A percentile compares a stretch with the other conserved stretches of the same genome.
phyloP scores from a whole-genome alignment of 2,329 filamentous ascomycete genomes.

The Ceratocystis ficicola region DNA sequence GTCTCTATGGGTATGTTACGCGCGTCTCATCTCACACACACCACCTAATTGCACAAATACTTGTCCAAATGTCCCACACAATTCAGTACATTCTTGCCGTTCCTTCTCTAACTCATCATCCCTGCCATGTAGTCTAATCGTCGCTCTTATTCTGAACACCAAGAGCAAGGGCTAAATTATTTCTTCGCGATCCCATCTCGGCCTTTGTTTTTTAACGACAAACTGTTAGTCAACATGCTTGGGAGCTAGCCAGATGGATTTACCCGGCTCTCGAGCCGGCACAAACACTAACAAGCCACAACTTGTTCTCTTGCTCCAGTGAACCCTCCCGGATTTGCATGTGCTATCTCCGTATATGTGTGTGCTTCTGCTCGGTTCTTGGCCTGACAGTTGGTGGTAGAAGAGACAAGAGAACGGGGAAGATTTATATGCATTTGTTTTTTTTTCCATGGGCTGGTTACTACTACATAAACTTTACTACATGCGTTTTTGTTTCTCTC shows the following conservation, averaged over 20 bases:
- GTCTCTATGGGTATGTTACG: constrained; percentile 80
- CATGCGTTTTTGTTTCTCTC: not conserved
- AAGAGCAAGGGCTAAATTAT: constrained; percentile 51
- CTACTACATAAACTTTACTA: constrained; percentile 12
- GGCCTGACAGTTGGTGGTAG: not conserved
- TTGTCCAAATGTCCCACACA: too few relatives aligned
- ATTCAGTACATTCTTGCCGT: not conserved
- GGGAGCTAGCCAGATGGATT: not conserved
- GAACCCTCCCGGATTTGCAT: too few relatives aligned
- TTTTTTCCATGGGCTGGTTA: constrained; percentile 13
- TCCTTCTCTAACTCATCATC: not conserved
- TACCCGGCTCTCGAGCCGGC: not conserved
- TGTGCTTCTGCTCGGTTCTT: not conserved
- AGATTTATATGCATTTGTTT: constrained; percentile 6
- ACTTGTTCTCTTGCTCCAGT: not conserved
- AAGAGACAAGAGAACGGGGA: not conserved
- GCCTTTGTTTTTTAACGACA: not conserved
- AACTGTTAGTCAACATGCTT: not conserved
- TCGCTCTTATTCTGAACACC: constrained; percentile 85
- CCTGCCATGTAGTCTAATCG: constrained; percentile 57
- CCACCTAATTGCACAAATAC: too few relatives aligned
- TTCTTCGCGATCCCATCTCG: not conserved
- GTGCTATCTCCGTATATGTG: not conserved
- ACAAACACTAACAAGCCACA: not conserved
- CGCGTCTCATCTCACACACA: not conserved